phyloP scores from a whole-genome alignment of 805 yeast species.

The Phaffomyces opuntiae region DNA sequence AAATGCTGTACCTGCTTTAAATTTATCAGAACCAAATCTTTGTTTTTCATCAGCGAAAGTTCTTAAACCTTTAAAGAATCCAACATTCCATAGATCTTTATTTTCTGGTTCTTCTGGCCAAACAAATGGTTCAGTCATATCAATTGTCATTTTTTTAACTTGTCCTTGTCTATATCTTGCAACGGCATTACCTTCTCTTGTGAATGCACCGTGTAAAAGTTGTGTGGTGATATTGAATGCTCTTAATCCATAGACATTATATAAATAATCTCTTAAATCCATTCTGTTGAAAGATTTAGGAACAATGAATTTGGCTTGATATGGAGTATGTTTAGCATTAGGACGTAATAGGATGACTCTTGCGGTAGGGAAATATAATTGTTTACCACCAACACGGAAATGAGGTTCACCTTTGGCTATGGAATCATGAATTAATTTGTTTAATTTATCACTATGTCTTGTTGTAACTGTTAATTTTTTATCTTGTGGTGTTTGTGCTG shows the following conservation, averaged over 20 bases:
- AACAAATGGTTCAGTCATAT: constrained; percentile 89
- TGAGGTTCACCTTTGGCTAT: constrained; percentile 65
- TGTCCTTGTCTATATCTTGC: constrained; percentile 76
- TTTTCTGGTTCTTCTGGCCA: constrained; percentile 72
- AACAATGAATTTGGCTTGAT: constrained; percentile 92
- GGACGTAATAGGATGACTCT: constrained; percentile 77
- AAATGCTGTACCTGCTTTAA: constrained; percentile 64
- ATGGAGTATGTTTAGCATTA: constrained; percentile 94
- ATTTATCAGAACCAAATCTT: constrained; percentile 56
- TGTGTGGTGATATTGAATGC: constrained; percentile 87
- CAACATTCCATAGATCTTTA: constrained; percentile 34
- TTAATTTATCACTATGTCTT: constrained; percentile 20
- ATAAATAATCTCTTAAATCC: constrained; percentile 90
- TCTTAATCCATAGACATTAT: constrained; percentile 82
- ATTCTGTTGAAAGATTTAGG: constrained; percentile 91
- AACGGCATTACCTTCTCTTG: constrained; percentile 48
- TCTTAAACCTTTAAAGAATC: constrained; percentile 40
- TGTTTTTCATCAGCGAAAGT: constrained; percentile 46
- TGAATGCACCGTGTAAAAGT: constrained; percentile 64
- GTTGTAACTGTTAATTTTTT: constrained; percentile 17
- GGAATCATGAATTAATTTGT: constrained; percentile 31
- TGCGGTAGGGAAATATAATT: constrained; percentile 81
- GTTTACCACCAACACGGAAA: constrained; percentile 71
- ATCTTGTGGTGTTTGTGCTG: constrained; percentile 11
- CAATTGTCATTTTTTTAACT: constrained; percentile 93